Evolutionary conservation across 495 filamentous ascomycete species (phyloP).

Genomic region (Neurospora sp.): DNA sequence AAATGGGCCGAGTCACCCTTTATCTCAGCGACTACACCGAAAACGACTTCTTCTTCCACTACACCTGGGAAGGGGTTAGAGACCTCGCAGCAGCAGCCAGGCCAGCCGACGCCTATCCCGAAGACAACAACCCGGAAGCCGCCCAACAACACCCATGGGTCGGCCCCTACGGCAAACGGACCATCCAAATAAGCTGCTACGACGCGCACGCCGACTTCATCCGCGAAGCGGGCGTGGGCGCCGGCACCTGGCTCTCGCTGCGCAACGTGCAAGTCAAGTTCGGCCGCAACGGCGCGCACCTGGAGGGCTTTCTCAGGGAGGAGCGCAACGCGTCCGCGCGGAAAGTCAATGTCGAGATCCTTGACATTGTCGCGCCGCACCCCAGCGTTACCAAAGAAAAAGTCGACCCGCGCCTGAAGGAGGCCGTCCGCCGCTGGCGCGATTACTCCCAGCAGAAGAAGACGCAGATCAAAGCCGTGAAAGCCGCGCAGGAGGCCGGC

Average conservation of each 20-base stretch:
- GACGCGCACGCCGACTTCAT: constrained; percentile 55
- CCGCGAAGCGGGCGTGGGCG: constrained; percentile 39
- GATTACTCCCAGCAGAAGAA: constrained; percentile 50
- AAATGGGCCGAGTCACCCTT: constrained; percentile 44
- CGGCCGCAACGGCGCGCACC: constrained; percentile 34
- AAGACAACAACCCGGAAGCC: constrained; percentile 17
- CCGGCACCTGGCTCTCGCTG: constrained; percentile 52
- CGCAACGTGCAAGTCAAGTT: constrained; percentile 64
- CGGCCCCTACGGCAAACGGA: constrained; percentile 68
- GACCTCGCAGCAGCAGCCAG: constrained; percentile 22
- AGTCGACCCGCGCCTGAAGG: constrained; percentile 46
- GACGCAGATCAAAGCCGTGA: constrained; percentile 32
- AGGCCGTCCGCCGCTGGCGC: constrained; percentile 51
- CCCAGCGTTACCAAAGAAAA: constrained; percentile 11
- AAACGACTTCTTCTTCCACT: constrained; percentile 50
- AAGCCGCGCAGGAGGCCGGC: constrained; percentile 11
- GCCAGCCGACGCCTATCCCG: constrained; percentile 18
- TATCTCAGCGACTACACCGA: constrained; percentile 84
- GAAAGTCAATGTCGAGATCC: constrained; percentile 41
- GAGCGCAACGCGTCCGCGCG: constrained; percentile 41
- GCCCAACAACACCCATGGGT: constrained; percentile 40
- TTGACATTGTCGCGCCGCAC: constrained; percentile 12
- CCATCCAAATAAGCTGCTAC: constrained; percentile 63
- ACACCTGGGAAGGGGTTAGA: constrained; percentile 35
- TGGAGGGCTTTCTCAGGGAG: constrained; percentile 66